These are phyloP conservation scores for Candida alai DNA, from an alignment of 805 yeast genomes.

Conservation along the genomic window DNA sequence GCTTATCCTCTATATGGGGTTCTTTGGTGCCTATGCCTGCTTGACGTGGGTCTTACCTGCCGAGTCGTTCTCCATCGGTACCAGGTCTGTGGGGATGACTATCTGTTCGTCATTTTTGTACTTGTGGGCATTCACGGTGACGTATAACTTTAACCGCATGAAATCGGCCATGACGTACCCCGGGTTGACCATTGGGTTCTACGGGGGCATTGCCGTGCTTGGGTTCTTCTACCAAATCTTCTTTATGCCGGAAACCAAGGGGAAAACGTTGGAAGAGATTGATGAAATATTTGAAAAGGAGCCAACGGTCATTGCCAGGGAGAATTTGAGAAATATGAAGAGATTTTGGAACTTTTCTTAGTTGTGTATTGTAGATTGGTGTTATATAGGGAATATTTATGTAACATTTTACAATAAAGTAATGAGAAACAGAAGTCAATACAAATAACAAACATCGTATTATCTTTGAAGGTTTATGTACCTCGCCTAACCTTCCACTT, in stretches of 20 bases:
- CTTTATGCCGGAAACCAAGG: conserved; percentile 71
- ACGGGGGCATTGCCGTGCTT: conserved; percentile 60
- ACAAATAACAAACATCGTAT: too few relatives aligned
- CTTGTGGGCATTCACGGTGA: conserved; percentile 60
- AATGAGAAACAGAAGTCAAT: too few relatives aligned
- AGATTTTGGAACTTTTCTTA: conserved; percentile 12
- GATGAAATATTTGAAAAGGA: conserved; percentile 57
- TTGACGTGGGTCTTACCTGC: conserved; percentile 69
- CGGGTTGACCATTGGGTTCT: conserved; percentile 63
- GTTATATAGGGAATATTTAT: too few relatives aligned
- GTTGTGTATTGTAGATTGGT: too few relatives aligned
- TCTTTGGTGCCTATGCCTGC: conserved; percentile 64
- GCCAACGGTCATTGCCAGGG: conserved; percentile 33
- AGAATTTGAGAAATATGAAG: conserved; percentile 31
- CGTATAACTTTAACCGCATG: conserved; percentile 61
- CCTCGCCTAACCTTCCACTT: too few relatives aligned
- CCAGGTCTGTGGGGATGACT: conserved; percentile 65
- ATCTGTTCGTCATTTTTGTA: conserved; percentile 52
- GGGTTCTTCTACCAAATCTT: conserved; percentile 51
- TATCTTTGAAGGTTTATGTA: too few relatives aligned
- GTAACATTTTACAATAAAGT: too few relatives aligned
- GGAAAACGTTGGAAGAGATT: conserved; percentile 67
- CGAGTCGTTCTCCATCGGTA: conserved; percentile 55
- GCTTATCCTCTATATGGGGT: conserved; percentile 57
- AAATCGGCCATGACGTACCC: conserved; percentile 53